Evolutionary conservation across 805 yeast species (phyloP), one percentile per base, ranked within the genome.

Genomic region (Candida tammaniensis): DNA sequence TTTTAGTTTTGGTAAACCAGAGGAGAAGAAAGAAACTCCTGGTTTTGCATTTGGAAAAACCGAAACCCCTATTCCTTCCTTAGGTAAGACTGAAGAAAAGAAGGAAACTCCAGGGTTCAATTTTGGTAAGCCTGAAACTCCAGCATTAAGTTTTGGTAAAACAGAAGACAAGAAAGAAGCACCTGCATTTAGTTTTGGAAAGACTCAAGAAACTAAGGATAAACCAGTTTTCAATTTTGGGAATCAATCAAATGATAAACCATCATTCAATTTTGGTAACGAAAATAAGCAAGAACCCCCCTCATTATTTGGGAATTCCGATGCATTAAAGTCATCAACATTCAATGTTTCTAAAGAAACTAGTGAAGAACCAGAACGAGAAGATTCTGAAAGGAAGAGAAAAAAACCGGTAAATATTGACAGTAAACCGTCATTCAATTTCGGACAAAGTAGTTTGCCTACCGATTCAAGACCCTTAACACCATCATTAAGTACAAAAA

Each of bases 161-260:
- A 7, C 34, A 12, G 29, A 14, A 7, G 13, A 31, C 13, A 40
- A 37, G 18, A 30, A 32, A 25, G 40, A 40, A 18, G 36, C 34
- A 9, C 35, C 38, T 3, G 20, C 16, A 2, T 35, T 39, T 18
- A 23, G 28, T n/a, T 36, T 36, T 24, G 40, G 38, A 10, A 25
- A 17, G 13, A 8, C 21, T n/a, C 19, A 37, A 30, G 31, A 22
- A 24, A 17, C 14, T 12, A 16, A 23, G 28, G 33, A 36, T 11
- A 15, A 37, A 12, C 49, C 51, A n/a, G 25, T 24, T 10, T 44
- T 51, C 35, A 42, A 46, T 7, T 51, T 54, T 34, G 57, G 55
- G 7, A 12, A 30, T 11, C 23, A 25, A 26, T 27, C 26, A 17
- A 15, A 33, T 10, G 33, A 34, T 11, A 24, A 35, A 6, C 32